phyloP scores from a whole-genome alignment of 305 asterid species.

The Vinca major region DNA sequence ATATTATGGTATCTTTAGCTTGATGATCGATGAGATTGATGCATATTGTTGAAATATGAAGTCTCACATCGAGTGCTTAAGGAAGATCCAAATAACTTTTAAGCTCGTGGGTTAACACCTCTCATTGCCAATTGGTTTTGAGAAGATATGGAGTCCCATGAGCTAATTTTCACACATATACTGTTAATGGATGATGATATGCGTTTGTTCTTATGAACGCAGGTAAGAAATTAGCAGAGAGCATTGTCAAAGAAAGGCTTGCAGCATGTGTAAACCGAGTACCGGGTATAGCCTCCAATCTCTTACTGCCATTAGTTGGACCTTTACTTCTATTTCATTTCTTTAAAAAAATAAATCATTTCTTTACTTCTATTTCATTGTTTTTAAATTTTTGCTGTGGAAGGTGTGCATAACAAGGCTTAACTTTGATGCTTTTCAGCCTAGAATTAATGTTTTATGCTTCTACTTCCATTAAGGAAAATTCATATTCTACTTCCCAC shows the following conservation, averaged over 20 bases:
- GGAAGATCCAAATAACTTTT: no score
- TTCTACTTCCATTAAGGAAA: not conserved
- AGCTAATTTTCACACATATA: no score
- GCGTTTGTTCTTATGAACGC: slow-evolving; percentile 16
- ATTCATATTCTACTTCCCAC: not conserved
- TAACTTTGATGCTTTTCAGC: slow-evolving; percentile 3
- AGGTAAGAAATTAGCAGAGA: slow-evolving; percentile 78
- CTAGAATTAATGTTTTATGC: not conserved
- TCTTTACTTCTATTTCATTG: no score
- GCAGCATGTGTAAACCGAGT: slow-evolving; percentile 94
- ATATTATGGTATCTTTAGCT: not conserved
- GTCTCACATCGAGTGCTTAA: no score
- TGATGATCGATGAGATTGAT: not conserved
- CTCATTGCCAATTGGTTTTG: no score
- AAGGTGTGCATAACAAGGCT: no score
- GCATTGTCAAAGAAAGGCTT: slow-evolving; percentile 83
- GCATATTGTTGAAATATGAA: not conserved
- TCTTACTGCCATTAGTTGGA: not conserved
- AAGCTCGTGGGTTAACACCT: no score
- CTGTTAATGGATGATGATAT: not conserved
- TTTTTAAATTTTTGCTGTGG: no score
- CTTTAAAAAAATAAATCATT: no score
- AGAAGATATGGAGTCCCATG: no score
- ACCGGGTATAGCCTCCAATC: slow-evolving; percentile 43
- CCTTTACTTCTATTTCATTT: not conserved